A percentile compares a stretch with the other conserved stretches of the same genome.
Evolutionary conservation across 768 basidiomycete genomes (phyloP).

Genomic region (Amanita muscaria): DNA sequence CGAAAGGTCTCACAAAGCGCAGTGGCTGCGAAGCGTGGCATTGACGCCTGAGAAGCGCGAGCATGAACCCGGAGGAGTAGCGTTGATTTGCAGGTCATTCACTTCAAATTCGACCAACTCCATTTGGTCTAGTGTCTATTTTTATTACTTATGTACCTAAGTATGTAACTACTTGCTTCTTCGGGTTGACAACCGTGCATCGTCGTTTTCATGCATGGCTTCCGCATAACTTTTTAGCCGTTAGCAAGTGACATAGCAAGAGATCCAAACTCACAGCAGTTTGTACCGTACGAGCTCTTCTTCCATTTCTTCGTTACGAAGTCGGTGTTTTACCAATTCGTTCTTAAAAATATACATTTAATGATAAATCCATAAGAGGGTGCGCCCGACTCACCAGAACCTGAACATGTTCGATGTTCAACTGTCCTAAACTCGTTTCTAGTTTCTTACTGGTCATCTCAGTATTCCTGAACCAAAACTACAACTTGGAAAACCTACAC

Average conservation of each 20-base stretch:
- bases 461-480: background rate
- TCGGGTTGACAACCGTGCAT: conserved; percentile 50
- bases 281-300: conserved; percentile 92
- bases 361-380: background rate
- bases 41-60: background rate
- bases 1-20: background rate
- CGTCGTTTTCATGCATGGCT: conserved; percentile 70
- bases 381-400: conserved; percentile 41
- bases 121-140: background rate
- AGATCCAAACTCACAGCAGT: conserved; percentile 52
- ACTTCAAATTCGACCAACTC: too few species aligned
- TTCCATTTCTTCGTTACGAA: conserved; percentile 90
- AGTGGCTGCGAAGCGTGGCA: background rate
- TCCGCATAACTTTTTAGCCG: conserved; percentile 44
- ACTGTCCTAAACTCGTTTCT: conserved; percentile 67
- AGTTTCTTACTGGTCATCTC: conserved; percentile 55
- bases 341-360: conserved; percentile 42
- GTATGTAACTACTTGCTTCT: conserved; percentile 22
- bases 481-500: conserved; percentile 45
- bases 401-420: conserved; percentile 78
- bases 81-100: too few species aligned
- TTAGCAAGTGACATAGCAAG: conserved; percentile 1
- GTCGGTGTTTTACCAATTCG: conserved; percentile 80
- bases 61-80: conserved; percentile 1
- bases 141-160: background rate